Percentiles rank a stretch among this genome's conserved stretches.
Conservation (phyloP, 2,329 filamentous ascomycete genomes). For the Fusarium sp. region DNA sequence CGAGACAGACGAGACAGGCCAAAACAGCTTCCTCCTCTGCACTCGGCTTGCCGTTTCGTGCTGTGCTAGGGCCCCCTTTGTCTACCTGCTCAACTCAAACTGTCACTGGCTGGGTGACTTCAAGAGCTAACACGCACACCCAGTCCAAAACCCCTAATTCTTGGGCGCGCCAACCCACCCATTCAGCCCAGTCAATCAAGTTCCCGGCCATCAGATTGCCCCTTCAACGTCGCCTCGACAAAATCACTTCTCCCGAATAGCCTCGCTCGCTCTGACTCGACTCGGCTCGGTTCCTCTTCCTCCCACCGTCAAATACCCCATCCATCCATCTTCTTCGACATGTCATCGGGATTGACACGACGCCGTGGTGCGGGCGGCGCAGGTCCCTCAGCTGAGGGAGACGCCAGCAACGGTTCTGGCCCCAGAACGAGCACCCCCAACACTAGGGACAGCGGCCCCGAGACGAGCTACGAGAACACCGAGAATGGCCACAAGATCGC, state of each 20-base stretch:
- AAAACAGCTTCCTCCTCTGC: constrained; percentile 5
- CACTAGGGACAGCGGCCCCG: constrained; percentile 66
- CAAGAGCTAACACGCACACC: constrained; percentile 29
- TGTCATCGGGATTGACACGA: constrained; percentile 67
- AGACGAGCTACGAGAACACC: constrained; percentile 89
- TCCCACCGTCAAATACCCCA: constrained; percentile 13
- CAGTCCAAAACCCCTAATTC: constrained; percentile 45
- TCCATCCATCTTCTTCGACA: constrained; percentile 28
- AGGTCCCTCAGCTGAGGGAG: constrained; percentile 66
- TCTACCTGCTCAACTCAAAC: neutral
- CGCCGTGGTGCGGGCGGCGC: constrained; percentile 79
- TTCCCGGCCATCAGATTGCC: constrained; percentile 38
- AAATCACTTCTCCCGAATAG: constrained; percentile 27
- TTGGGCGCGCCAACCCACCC: constrained; percentile 43
- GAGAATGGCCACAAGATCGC: constrained; percentile 99
- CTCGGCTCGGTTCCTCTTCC: constrained; percentile 14
- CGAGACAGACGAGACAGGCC: neutral
- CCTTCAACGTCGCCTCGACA: constrained; percentile 44
- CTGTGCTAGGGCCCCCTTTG: constrained; percentile 15
- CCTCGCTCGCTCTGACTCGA: constrained; percentile 12
- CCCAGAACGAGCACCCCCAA: constrained; percentile 70
- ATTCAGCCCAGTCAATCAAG: constrained; percentile 44
- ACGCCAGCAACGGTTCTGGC: constrained; percentile 63
- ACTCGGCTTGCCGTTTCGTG: neutral
- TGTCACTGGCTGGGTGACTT: constrained; percentile 26